Evolutionary conservation across 2,329 filamentous ascomycete genomes (phyloP).

Genomic region (Sarocladiaceae sp.): DNA sequence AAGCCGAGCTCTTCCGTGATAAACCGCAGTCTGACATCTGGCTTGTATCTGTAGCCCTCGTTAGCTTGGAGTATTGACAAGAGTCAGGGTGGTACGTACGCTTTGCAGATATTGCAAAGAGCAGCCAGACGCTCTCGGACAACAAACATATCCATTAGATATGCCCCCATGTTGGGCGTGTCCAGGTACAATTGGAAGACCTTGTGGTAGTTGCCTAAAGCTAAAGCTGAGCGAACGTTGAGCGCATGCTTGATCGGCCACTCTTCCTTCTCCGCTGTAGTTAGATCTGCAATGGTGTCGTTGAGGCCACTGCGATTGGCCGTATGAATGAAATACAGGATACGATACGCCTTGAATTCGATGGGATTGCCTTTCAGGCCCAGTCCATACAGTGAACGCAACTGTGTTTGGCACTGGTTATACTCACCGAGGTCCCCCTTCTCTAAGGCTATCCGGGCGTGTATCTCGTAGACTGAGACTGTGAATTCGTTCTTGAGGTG

Average conservation of each 20-base stretch:
- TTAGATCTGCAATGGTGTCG: constrained; percentile 98
- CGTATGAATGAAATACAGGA: constrained; percentile 98
- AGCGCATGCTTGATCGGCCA: constrained; percentile 82
- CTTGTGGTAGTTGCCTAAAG: constrained; percentile 91
- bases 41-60: constrained; percentile 70
- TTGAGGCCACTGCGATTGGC: constrained; percentile 98
- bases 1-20: constrained; percentile 95
- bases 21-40: constrained; percentile 80
- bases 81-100: constrained; percentile 54
- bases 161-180: constrained; percentile 93
- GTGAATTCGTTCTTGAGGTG: constrained; percentile 96
- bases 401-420: constrained; percentile 99
- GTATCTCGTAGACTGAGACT: constrained; percentile 92
- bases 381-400: constrained; percentile 83
- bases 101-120: constrained; percentile 86
- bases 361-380: constrained; percentile 82
- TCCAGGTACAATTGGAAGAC: constrained; percentile 96
- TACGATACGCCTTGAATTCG: constrained; percentile 99
- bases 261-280: constrained; percentile 87
- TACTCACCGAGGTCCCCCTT: constrained; percentile 99
- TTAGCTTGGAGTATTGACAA: neutral
- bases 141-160: constrained; percentile 99
- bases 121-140: constrained; percentile 86
- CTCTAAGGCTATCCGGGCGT: constrained; percentile 94
- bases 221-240: constrained; percentile 82